Base-by-base conservation (phyloP, 2,329 filamentous ascomycete genomes). In the Teratosphaeria zuluensis region DNA sequence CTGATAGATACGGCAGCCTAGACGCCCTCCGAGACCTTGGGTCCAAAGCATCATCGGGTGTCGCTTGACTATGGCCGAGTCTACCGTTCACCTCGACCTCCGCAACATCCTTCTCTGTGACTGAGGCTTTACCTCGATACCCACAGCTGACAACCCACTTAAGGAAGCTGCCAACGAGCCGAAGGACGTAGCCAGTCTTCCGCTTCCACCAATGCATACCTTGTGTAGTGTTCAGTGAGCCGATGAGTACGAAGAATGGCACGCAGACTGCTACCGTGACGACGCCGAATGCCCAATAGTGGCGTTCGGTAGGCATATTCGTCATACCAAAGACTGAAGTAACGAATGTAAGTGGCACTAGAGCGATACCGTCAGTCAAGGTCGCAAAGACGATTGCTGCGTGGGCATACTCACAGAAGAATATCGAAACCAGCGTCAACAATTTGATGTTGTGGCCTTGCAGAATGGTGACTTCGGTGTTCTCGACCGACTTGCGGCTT, bases 361-460 rank as follows among this genome's bases (percentile, higher is more conserved):
- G 24, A 28, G 24, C 24, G 24, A 28, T 28, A 28, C 24, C 24
- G 24, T 28, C 24, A 28, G 24, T 4, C 24, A 28, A 28, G 24
- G 24, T 28, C 24, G 4, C 24, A 28, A 28, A 28, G 24, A 28
- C 24, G 24, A 28, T 2, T 28, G 24, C 24, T 4, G 2, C 24
- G 24, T 28, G 24, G 33, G 33, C 33, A 16, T 46, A 16, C 38
- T 46, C 16, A 46, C 38, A 73, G 66, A 85, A 85, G 62, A 85
- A 78, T 67, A 85, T 80, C 53, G 80, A 82, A 38, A 84, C 82
- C 54, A 84, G 76, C 4, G 83, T 85, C 53, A 86, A 67, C 33
- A 80, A 72, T 62, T 82, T 82, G 65, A 85, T 84, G 65, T 85
- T 84, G 61, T 84, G 79, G 1, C 84, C 83, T 67, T 86, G 83